Conservation (phyloP, 2,329 filamentous ascomycete genomes). For the Apiospora kogelbergensis region DNA sequence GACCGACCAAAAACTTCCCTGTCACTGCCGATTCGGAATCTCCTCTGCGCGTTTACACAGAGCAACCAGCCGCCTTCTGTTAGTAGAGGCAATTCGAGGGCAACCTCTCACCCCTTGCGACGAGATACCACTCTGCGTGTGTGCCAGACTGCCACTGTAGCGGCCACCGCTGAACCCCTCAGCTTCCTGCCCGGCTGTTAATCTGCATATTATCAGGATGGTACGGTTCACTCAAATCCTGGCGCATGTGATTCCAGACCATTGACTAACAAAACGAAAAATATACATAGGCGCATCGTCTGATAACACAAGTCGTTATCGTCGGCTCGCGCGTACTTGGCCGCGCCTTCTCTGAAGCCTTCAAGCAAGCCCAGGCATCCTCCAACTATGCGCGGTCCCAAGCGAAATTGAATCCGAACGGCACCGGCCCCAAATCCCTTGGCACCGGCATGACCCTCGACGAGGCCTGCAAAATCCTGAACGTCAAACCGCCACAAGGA, state of each 20-base stretch:
- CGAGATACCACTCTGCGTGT: background rate
- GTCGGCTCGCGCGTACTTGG: conserved; percentile 90
- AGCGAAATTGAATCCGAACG: conserved; percentile 50
- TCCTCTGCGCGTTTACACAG: background rate
- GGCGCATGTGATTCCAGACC: conserved; percentile 12
- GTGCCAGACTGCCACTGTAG: background rate
- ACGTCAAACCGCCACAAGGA: conserved; percentile 83
- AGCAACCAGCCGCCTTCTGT: background rate
- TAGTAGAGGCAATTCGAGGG: background rate
- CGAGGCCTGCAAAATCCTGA: conserved; percentile 95
- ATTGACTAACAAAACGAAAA: background rate
- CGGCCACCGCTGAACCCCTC: background rate
- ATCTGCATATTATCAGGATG: background rate
- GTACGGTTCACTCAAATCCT: background rate
- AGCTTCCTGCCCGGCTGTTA: background rate
- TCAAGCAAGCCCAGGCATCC: conserved; percentile 89
- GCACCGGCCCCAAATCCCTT: conserved; percentile 36
- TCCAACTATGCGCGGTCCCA: conserved; percentile 78
- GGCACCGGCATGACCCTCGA: conserved; percentile 83
- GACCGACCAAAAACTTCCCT: conserved; percentile 10
- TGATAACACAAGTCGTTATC: conserved; percentile 90
- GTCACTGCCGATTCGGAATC: background rate
- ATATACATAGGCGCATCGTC: conserved; percentile 78
- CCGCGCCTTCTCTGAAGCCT: conserved; percentile 90
- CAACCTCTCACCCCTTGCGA: background rate